These are phyloP conservation scores for Asterochloris erici DNA, from an alignment of 139 green algal species.

Conservation along the genomic window DNA sequence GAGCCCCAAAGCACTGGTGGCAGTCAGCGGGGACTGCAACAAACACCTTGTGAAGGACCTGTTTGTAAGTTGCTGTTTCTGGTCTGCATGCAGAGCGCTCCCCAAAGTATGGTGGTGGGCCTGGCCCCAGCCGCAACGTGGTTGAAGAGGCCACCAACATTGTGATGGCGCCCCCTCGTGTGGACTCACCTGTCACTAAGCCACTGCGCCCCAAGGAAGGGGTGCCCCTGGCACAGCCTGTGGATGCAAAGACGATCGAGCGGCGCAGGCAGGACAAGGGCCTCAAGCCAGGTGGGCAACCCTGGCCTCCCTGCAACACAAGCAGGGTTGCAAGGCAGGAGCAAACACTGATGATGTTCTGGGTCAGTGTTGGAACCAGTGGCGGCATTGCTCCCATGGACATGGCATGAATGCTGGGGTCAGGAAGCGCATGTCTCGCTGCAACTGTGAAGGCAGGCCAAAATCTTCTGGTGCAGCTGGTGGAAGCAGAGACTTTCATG, in stretches of 20 bases:
- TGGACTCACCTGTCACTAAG: slow-evolving; percentile 16
- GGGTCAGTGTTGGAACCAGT: no score
- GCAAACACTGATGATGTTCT: no score
- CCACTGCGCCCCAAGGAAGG: not conserved
- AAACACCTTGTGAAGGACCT: no score
- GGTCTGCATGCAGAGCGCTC: no score
- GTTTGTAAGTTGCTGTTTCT: no score
- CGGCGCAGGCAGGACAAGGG: slow-evolving; percentile 19
- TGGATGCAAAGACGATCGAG: slow-evolving; percentile 10
- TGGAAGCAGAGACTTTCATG: not conserved
- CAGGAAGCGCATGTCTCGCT: not conserved
- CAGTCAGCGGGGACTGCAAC: no score
- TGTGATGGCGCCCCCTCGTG: slow-evolving; percentile 8
- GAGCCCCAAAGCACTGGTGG: no score
- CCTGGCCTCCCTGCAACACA: not conserved
- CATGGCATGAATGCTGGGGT: not conserved
- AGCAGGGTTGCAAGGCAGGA: not conserved
- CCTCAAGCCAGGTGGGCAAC: slow-evolving; percentile 20
- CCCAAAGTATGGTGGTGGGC: no score
- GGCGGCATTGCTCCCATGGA: not conserved
- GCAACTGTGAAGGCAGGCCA: not conserved
- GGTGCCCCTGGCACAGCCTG: slow-evolving; percentile 14
- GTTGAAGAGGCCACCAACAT: slow-evolving; percentile 1
- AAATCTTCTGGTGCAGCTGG: not conserved
- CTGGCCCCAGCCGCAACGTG: no score